Conservation (phyloP, 1,139 yeast genomes). For the Geotrichum klebahnii region DNA sequence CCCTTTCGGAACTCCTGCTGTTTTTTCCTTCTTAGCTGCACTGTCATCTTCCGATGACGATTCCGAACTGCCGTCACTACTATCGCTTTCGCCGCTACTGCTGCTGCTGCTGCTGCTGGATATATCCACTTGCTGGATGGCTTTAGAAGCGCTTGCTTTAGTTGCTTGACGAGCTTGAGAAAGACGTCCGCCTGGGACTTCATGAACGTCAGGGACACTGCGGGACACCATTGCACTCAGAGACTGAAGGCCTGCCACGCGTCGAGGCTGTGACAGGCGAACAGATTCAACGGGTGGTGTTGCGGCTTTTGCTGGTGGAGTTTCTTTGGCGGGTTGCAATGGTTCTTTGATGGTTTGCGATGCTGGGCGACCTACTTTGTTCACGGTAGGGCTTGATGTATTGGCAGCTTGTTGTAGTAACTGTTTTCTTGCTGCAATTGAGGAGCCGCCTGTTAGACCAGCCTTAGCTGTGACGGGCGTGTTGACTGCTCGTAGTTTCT, state of each 20-base stretch:
- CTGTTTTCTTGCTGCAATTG: conserved; percentile 5
- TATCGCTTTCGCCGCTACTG: conserved; percentile 4
- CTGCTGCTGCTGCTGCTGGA: conserved; percentile 6
- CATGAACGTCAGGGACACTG: conserved; percentile 17
- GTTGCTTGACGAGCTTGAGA: background rate
- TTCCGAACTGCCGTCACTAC: conserved; percentile 1
- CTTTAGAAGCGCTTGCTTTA: background rate
- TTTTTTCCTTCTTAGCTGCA: background rate
- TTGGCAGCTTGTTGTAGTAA: conserved; percentile 2
- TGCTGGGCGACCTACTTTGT: background rate
- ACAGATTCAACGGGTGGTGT: conserved; percentile 1
- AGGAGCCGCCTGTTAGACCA: background rate
- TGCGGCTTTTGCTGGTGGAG: background rate
- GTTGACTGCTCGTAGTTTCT: conserved; percentile 26
- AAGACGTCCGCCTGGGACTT: conserved; percentile 5
- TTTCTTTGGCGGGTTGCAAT: too few relatives aligned
- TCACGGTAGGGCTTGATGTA: background rate
- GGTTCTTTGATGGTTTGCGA: background rate
- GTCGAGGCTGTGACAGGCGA: conserved; percentile 1
- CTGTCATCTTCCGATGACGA: conserved; percentile 6
- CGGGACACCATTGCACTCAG: conserved; percentile 14
- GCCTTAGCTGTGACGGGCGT: conserved; percentile 21
- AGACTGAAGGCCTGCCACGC: conserved; percentile 15
- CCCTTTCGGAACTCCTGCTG: background rate
- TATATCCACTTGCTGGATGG: background rate